A percentile compares a stretch with the other conserved stretches of the same genome.
These are phyloP conservation scores for Zygoascus bituminiphila DNA, from an alignment of 805 yeast genomes.

Conservation along the genomic window DNA sequence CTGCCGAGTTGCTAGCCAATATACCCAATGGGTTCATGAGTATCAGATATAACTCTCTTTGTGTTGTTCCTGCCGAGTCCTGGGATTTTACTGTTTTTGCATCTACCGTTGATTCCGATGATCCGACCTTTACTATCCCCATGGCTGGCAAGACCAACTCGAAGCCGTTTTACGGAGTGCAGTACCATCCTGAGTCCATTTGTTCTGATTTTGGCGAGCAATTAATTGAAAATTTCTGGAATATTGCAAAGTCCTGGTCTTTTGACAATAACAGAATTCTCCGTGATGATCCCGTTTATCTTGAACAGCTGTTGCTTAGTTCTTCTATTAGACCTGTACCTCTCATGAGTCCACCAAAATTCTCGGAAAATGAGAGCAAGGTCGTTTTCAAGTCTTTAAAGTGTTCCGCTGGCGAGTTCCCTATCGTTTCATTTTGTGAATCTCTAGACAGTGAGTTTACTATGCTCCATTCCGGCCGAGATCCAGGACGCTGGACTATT, in stretches of 20 bases:
- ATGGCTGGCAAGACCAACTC: conserved; percentile 70
- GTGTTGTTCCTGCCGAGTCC: conserved; percentile 30
- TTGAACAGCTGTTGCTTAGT: neutral
- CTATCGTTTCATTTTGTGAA: conserved; percentile 38
- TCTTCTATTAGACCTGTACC: conserved; percentile 21
- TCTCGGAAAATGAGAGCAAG: neutral
- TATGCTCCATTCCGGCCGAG: conserved; percentile 66
- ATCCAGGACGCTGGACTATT: conserved; percentile 84
- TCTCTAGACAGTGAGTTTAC: conserved; percentile 41
- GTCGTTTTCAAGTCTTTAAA: neutral
- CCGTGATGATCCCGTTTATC: neutral
- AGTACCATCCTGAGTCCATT: conserved; percentile 94
- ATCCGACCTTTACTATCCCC: conserved; percentile 36
- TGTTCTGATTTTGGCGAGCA: conserved; percentile 63
- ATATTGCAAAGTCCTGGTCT: conserved; percentile 35
- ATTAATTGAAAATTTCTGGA: conserved; percentile 57
- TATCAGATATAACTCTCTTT: conserved; percentile 86
- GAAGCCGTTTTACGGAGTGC: conserved; percentile 84
- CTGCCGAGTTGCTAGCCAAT: conserved; percentile 27
- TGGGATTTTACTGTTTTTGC: conserved; percentile 21
- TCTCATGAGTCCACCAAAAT: neutral
- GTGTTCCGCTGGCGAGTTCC: neutral
- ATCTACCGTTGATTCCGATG: conserved; percentile 38
- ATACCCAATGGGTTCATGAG: conserved; percentile 45
- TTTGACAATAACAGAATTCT: conserved; percentile 2